Conservation (phyloP, 2,329 filamentous ascomycete species). For the Podosphaera fusca region DNA sequence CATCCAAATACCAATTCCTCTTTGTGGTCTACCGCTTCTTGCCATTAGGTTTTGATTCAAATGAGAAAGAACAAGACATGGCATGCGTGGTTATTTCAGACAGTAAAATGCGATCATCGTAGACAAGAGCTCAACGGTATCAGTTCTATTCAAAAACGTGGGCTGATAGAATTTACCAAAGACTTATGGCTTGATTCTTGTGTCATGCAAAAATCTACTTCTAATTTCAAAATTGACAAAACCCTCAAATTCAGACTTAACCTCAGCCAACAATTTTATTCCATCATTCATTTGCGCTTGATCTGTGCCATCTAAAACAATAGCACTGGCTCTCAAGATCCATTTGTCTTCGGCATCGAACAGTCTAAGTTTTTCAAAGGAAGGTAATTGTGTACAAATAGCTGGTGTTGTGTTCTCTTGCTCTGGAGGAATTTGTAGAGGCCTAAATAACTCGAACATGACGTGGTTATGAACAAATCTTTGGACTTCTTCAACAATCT, state of each 20-base stretch:
- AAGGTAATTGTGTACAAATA: conserved; percentile 18
- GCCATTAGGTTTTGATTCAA: no score
- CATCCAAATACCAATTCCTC: no score
- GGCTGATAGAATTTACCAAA: neutral
- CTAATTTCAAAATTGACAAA: conserved; percentile 28
- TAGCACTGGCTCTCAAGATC: conserved; percentile 30
- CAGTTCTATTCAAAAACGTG: no score
- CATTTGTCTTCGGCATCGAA: conserved; percentile 27
- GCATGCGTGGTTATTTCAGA: no score
- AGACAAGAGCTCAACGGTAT: no score
- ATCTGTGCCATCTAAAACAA: conserved; percentile 31
- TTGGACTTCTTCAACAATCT: conserved; percentile 10
- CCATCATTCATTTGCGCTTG: conserved; percentile 30
- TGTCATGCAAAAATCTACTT: conserved; percentile 30
- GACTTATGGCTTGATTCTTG: conserved; percentile 18
- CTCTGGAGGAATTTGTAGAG: conserved; percentile 7
- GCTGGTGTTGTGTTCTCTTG: conserved; percentile 13
- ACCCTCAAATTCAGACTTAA: conserved; percentile 25
- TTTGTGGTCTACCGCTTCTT: no score
- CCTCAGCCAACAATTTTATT: conserved; percentile 25
- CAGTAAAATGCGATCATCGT: no score
- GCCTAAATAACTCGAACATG: conserved; percentile 12
- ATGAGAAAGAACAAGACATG: no score
- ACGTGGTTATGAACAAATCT: conserved; percentile 13
- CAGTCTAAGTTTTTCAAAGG: conserved; percentile 24